Conservation (phyloP, 345 rosid species). For the Pugionium cornutum region DNA sequence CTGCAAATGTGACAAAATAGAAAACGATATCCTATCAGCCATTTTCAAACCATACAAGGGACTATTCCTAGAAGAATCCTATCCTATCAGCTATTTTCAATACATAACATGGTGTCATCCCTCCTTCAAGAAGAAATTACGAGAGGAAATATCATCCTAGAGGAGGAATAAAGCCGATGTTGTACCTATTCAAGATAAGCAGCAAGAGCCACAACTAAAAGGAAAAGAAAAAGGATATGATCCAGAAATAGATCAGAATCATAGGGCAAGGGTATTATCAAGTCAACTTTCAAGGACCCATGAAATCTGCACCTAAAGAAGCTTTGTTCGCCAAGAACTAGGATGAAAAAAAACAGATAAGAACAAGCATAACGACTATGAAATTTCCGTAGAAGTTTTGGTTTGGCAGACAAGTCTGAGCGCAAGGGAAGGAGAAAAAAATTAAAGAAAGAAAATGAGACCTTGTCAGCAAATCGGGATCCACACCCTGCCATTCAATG, state of each 20-base stretch:
- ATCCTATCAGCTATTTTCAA: constrained; percentile 21
- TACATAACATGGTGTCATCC: constrained; percentile 17
- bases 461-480: constrained; percentile 93
- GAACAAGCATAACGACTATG: constrained; percentile 6
- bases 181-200: neutral
- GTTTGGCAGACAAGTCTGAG: constrained; percentile 14
- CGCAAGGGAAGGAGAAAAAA: constrained; percentile 16
- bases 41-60: constrained; percentile 26
- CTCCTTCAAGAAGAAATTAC: constrained; percentile 23
- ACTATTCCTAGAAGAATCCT: neutral
- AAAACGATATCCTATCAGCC: constrained; percentile 27
- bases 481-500: constrained; percentile 75
- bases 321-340: constrained; percentile 22
- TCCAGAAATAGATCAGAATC: constrained; percentile 9
- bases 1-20: constrained; percentile 51
- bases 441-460: constrained; percentile 37
- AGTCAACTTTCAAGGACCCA: constrained; percentile 2
- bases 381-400: neutral
- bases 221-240: constrained; percentile 11
- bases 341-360: constrained; percentile 4
- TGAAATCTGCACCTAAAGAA: constrained; percentile 27
- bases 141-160: constrained; percentile 7
- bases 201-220: constrained; percentile 26
- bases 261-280: constrained; percentile 8
- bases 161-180: constrained; percentile 14